Evolutionary conservation across 2,329 filamentous ascomycete species (phyloP), one percentile per base, ranked within the genome.

Genomic region (Diaporthe sp.): DNA sequence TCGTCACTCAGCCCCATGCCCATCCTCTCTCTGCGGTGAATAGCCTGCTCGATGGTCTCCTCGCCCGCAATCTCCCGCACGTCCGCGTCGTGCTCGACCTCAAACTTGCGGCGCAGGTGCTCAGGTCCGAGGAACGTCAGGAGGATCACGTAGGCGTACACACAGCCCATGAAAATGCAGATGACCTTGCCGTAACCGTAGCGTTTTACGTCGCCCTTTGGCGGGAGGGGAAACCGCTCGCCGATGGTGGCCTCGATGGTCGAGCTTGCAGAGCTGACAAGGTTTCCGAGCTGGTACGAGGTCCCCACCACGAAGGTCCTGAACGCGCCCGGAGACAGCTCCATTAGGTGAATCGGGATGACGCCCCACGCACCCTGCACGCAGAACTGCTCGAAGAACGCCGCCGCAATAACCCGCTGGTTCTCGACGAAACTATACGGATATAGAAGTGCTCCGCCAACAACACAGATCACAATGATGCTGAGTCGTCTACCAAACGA

Each of bases 101-200:
- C 88, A 78, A 91, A 90, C 77, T 85, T 88, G 77, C 87, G 85
- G 46, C 84, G 81, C 72, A 90, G 80, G 75, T 89, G 86, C 83
- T 91, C 89, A 1, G 89, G 89, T 0, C 93, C 93, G 4, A 94
- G 58, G 13, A 94, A 82, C 0, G 92, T 92, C 73, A 95, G 81
- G 8, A 91, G 1, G 51, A 92, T 87, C n/a, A 90, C 86, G 76
- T 91, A 92, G 37, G 81, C 88, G 79, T 90, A 98, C 1, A 97
- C 95, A 79, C 93, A 95, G 1, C 89, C 95, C 94, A 98, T 95
- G 84, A 98, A 98, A 81, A 97, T 97, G 81, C 93, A 95, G 78
- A 98, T 96, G 13, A 97, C 95, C 79, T 92, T 92, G 53, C 94
- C 95, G 79, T 97, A 97, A 75, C 94, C 86, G 82, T 93, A 95